Percentiles rank a stretch among this genome's conserved stretches.
Conservation (phyloP, 768 basidiomycete species). For the Tephrocybe sp. region DNA sequence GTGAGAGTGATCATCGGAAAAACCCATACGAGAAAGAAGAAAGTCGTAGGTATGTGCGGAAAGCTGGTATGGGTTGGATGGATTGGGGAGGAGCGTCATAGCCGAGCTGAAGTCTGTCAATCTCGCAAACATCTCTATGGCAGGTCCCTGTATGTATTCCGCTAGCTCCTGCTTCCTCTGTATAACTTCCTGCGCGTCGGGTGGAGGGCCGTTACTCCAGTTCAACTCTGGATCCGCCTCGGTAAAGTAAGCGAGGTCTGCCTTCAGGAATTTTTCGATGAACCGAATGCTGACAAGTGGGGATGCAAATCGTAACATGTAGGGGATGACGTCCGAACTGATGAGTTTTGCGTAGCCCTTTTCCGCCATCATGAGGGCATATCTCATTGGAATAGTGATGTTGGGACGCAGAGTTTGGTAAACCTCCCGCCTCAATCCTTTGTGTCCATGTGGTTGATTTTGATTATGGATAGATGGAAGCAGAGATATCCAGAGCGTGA, state of each 20-base stretch:
- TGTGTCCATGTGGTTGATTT: conserved; percentile 13
- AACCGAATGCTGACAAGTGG: conserved; percentile 35
- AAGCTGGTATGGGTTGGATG: conserved; percentile 29
- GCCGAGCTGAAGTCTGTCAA: conserved; percentile 40
- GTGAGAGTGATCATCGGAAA: conserved; percentile 6
- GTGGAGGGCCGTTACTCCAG: too few relatives aligned
- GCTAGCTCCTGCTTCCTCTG: conserved; percentile 11
- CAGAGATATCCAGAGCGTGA: conserved; percentile 34
- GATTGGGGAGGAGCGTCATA: conserved; percentile 42
- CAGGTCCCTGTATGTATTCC: conserved; percentile 31
- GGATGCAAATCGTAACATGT: conserved; percentile 43
- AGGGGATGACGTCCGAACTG: conserved; percentile 26
- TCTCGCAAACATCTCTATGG: conserved; percentile 40
- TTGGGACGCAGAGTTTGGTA: conserved; percentile 23
- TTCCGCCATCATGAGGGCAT: conserved; percentile 32
- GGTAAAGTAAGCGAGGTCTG: conserved; percentile 20
- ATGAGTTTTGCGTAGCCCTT: conserved; percentile 37
- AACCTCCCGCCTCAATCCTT: conserved; percentile 22
- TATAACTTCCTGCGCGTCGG: too few relatives aligned
- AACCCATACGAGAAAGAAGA: conserved; percentile 27
- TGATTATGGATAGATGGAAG: conserved; percentile 23
- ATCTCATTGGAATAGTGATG: conserved; percentile 26
- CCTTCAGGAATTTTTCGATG: conserved; percentile 34
- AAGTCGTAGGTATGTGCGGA: conserved; percentile 35
- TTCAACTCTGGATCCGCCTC: background rate